Base-by-base conservation (phyloP, 139 green algal species). In the Coelastrella sp. region DNA sequence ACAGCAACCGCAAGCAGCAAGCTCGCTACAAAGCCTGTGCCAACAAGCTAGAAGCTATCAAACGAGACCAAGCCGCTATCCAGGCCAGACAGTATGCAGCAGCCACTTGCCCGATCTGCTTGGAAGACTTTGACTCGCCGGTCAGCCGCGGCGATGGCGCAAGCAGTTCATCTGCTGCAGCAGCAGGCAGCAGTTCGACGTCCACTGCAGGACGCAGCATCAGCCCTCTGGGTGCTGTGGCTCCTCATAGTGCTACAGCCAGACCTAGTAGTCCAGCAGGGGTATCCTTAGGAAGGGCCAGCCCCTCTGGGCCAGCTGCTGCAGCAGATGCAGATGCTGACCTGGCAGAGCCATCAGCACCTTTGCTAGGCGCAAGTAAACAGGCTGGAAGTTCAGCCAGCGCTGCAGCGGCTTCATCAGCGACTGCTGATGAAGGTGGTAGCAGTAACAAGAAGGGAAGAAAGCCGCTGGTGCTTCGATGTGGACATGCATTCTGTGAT, bases 401-500 rank as follows among this genome's bases (percentile, higher is more conserved):
- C 22, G 17, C 68, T 23, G 16, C 68, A 10, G 0, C 17, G 68
- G 14, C 68, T 10, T 22, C 68, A n/a, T 13, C 61, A 71, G 61
- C 11, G 0, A 3, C 61, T 8, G n/a, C 22, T 14, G 78, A 5
- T 19, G 65, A 22, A 17, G 10, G 56, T 22, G 19, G 54, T 23
- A 84, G 56, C 79, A 68, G 79, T 58, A 73, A 60, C 6, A 85
- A 56, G 79, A 66, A 20, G 73, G 80, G 90, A 7, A 17, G 57
- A 4, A 83, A 65, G 65, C 87, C 87, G 0, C 65, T 96, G 16
- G 93, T 90, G 19, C 83, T 96, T 47, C 89, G 57, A 22, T 96
- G 94, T 82, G 92, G 94, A 8, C 94, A 96, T 82, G 91, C 90
- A n/a, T 95, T 96, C 73, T 96, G 93, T 83, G 93, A 94, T 82